Evolutionary conservation across 108 stramenopile species (phyloP), one percentile per base, ranked within the genome.

Genomic region (Pseudonitzschia multiseries): DNA sequence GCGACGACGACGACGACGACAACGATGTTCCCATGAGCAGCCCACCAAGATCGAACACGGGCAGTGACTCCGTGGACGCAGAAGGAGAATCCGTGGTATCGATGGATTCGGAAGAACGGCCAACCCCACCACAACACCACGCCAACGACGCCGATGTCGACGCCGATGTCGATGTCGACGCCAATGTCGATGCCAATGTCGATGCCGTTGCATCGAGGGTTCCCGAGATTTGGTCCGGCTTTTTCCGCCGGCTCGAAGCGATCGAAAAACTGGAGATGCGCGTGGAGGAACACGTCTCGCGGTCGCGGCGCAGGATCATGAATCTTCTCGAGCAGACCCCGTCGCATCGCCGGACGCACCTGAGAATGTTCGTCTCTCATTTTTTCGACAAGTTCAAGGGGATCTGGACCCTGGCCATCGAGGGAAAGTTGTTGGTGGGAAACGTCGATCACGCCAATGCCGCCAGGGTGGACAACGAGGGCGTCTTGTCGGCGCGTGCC

Each of bases 361-460:
- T 87, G 78, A 70, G 92, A 15, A 36, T 91, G 31, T 93, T 89
- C 72, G 79, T 89, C 12, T 76, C 88, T 24, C 93, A 93, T 81
- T 51, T 76, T 12, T 62, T 82, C 29, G 68, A 69, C 27, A 52
- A 80, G 40, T 32, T 57, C 12, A 33, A 68, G 53, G 24, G 64
- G 40, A 44, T 46, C 17, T 94, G 87, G 85, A 85, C 72, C 6
- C 54, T 92, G 59, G 75, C 81, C 12, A 64, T 94, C 53, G 93
- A 94, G 64, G 93, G 93, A 5, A 87, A 83, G n/a, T 44, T 94
- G 27, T 53, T 94, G 68, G 75, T 90, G 31, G 79, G 80, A 20
- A 78, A 90, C 52, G 60, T 89, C 48, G 93, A 94, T 72, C 88
- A 94, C 59, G 80, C 76, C 20, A 83, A 81, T 59, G 90, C 90